Conservation (phyloP, 2,329 filamentous ascomycete species). For the Ascochyta koolunga region DNA sequence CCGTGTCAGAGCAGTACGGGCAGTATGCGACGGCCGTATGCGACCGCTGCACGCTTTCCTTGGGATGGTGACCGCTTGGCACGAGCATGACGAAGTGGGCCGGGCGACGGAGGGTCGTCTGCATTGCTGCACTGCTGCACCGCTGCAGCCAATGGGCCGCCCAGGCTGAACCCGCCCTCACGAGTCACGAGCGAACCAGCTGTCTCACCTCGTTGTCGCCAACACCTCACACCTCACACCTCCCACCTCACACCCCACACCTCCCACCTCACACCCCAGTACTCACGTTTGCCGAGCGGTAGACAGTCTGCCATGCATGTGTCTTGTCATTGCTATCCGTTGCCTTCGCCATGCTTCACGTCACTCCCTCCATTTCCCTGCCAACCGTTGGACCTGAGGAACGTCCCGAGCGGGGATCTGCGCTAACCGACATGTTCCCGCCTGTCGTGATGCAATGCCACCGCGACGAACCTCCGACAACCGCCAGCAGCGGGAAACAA, state of each 20-base stretch:
- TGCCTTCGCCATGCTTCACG: background rate
- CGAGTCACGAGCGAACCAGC: too few relatives aligned
- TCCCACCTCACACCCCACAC: background rate
- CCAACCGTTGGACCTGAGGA: slow-evolving; percentile 9
- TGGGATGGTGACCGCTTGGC: slow-evolving; percentile 7
- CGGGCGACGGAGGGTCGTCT: background rate
- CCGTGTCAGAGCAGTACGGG: background rate
- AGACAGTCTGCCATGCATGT: background rate
- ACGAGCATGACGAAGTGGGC: background rate
- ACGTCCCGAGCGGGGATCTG: slow-evolving; percentile 14
- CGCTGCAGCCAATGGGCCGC: too few relatives aligned
- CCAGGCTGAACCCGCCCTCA: too few relatives aligned
- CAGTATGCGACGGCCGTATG: background rate
- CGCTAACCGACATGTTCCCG: slow-evolving; percentile 8
- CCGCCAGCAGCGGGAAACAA: background rate
- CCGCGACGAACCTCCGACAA: slow-evolving; percentile 3
- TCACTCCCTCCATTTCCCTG: too few relatives aligned
- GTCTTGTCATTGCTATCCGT: background rate
- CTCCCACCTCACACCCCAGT: background rate
- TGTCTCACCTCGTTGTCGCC: slow-evolving; percentile 9
- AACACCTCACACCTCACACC: background rate
- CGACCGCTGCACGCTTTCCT: background rate
- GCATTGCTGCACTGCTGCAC: too few relatives aligned
- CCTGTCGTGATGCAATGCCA: slow-evolving; percentile 5
- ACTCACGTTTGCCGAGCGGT: background rate